These are phyloP conservation scores for Leavenworthia alabamica DNA, from an alignment of 345 rosid species.

Conservation along the genomic window DNA sequence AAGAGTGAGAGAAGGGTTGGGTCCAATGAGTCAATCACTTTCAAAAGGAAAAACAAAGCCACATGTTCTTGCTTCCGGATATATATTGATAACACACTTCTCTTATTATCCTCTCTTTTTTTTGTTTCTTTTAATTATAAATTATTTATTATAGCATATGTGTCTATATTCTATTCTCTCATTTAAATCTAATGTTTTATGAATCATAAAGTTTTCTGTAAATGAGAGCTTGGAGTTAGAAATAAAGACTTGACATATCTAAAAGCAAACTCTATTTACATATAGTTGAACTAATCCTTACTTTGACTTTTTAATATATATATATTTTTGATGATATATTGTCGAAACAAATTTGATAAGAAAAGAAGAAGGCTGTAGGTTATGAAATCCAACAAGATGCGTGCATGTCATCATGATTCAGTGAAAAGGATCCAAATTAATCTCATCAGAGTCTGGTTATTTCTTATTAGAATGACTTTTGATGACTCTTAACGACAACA, in stretches of 20 bases:
- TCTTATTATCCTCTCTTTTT: slow-evolving; percentile 9
- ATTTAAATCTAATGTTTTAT: background rate
- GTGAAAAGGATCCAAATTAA: slow-evolving; percentile 20
- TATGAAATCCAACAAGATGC: slow-evolving; percentile 21
- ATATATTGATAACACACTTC: slow-evolving; percentile 12
- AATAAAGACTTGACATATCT: background rate
- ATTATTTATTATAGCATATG: background rate
- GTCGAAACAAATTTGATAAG: background rate
- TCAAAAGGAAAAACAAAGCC: slow-evolving; percentile 28
- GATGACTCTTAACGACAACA: slow-evolving; percentile 20
- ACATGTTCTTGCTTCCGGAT: slow-evolving; percentile 31
- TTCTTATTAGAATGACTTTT: slow-evolving; percentile 30
- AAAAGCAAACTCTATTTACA: background rate
- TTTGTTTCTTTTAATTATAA: background rate
- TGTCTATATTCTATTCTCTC: background rate
- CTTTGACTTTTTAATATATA: background rate
- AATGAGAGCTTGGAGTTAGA: background rate
- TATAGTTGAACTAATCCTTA: background rate
- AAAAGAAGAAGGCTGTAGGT: background rate
- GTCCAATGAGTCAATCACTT: slow-evolving; percentile 28
- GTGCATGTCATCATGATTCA: slow-evolving; percentile 22
- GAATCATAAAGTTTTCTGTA: background rate
- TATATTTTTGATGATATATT: background rate
- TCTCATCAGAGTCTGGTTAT: slow-evolving; percentile 11
- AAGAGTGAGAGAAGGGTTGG: no score